Evolutionary conservation across 2,329 filamentous ascomycete species (phyloP).

Genomic region (Scedosporium apiospermum): DNA sequence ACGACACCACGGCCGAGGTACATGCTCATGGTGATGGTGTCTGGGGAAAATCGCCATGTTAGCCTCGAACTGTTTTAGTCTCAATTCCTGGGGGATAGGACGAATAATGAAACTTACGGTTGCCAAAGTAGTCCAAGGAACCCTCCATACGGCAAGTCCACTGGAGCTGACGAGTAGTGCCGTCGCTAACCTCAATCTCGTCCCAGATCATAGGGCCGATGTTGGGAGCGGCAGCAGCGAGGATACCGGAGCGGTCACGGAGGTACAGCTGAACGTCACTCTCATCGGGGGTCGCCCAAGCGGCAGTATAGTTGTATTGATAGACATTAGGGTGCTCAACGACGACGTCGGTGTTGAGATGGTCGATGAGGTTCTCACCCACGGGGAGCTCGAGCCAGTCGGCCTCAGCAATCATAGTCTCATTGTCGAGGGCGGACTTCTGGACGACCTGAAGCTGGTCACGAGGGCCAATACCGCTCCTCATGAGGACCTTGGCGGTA

Average conservation of each 20-base stretch:
- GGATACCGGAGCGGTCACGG: slow-evolving; percentile 43
- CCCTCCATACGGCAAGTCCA: slow-evolving; percentile 58
- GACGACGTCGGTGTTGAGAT: slow-evolving; percentile 40
- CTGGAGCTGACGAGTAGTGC: slow-evolving; percentile 53
- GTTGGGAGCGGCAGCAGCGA: slow-evolving; percentile 56
- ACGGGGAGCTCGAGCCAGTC: slow-evolving; percentile 51
- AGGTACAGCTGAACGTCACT: slow-evolving; percentile 31
- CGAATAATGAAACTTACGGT: slow-evolving; percentile 15
- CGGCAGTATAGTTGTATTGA: slow-evolving; percentile 58
- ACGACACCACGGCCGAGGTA: slow-evolving; percentile 56
- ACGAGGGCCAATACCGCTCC: slow-evolving; percentile 57
- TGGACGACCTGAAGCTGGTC: slow-evolving; percentile 47
- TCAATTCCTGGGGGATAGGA: not conserved
- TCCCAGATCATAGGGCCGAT: slow-evolving; percentile 50
- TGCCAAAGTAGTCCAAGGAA: slow-evolving; percentile 28
- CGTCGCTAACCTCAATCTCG: slow-evolving; percentile 46
- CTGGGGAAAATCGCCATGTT: slow-evolving; percentile 13
- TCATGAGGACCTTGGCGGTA: slow-evolving; percentile 58
- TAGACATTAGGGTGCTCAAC: slow-evolving; percentile 32
- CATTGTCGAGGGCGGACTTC: slow-evolving; percentile 33
- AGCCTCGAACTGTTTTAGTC: not conserved
- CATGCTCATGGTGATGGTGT: slow-evolving; percentile 43
- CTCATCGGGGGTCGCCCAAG: slow-evolving; percentile 39
- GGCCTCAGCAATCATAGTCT: slow-evolving; percentile 37
- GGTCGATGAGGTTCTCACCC: slow-evolving; percentile 49